Conservation (phyloP, 352 stramenopile genomes). For the Phytophthora crassamura region DNA sequence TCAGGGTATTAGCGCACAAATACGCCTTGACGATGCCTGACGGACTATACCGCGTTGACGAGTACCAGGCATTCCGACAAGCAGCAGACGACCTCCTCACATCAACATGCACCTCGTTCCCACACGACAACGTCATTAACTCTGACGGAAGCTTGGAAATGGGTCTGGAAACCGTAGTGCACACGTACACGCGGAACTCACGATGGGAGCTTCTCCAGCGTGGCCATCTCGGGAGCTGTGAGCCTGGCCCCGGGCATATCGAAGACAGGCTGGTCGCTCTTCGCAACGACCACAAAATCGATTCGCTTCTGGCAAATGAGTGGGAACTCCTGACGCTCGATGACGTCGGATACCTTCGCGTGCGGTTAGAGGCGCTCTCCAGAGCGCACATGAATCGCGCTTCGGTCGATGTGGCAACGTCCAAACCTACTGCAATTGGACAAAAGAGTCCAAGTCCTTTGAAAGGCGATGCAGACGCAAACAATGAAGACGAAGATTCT, state of each 20-base stretch:
- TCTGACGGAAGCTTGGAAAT: conserved; percentile 18
- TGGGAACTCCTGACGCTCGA: conserved; percentile 47
- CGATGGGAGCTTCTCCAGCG: conserved; percentile 41
- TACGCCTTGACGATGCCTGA: conserved; percentile 19
- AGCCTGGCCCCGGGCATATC: conserved; percentile 1
- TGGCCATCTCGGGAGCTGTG: conserved; percentile 25
- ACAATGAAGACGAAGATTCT: neutral
- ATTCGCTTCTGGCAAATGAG: conserved; percentile 45
- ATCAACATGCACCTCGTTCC: conserved; percentile 8
- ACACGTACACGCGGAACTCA: conserved; percentile 17
- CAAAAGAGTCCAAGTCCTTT: neutral
- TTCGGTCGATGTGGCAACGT: conserved; percentile 35
- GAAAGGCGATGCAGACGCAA: neutral
- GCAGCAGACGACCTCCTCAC: conserved; percentile 12
- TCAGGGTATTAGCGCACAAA: conserved; percentile 35
- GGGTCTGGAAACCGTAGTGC: conserved; percentile 21
- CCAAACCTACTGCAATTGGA: neutral
- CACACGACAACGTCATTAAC: conserved; percentile 11
- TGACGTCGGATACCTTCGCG: conserved; percentile 43
- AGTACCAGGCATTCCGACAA: conserved; percentile 16
- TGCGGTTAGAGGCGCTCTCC: conserved; percentile 44
- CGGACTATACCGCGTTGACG: conserved; percentile 5
- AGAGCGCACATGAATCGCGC: conserved; percentile 47
- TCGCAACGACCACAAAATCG: conserved; percentile 34
- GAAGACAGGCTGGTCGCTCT: conserved; percentile 12